Conservation (phyloP, 202 grass and related monocot genomes). For the Dendrocalamus latiflorus region DNA sequence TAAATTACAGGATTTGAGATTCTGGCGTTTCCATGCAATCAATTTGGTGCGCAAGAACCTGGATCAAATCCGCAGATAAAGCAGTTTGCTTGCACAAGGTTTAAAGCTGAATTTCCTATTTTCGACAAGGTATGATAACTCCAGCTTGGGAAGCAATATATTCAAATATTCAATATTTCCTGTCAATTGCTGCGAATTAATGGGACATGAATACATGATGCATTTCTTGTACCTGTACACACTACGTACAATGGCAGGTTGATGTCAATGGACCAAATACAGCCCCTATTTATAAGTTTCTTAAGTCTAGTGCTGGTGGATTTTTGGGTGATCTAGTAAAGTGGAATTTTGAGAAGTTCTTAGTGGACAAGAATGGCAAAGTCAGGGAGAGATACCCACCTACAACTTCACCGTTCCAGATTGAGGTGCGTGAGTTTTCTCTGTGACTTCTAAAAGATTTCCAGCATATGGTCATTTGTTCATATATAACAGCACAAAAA, state of each 20-base stretch:
- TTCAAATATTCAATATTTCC: not conserved
- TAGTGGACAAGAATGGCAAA: constrained; percentile 94
- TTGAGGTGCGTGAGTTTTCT: too few species aligned
- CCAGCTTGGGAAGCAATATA: not conserved
- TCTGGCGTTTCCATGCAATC: constrained; percentile 96
- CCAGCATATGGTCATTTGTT: too few species aligned
- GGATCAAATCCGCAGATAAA: constrained; percentile 96
- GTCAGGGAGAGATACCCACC: constrained; percentile 91
- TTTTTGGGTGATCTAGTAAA: constrained; percentile 95
- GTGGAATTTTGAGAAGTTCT: constrained; percentile 99
- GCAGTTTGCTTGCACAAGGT: constrained; percentile 97
- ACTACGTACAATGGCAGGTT: constrained; percentile 56
- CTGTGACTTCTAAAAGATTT: too few species aligned
- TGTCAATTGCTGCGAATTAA: constrained; percentile 25
- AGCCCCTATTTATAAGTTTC: constrained; percentile 84
- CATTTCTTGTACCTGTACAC: constrained; percentile 7
- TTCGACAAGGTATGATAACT: constrained; percentile 83
- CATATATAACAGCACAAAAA: too few species aligned
- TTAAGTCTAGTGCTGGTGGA: constrained; percentile 94
- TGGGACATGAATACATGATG: too few species aligned
- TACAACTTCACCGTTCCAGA: constrained; percentile 97
- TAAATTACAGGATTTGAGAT: constrained; percentile 83
- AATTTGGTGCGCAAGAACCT: constrained; percentile 98
- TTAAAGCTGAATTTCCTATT: constrained; percentile 99
- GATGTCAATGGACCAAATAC: constrained; percentile 96